Base-by-base conservation (phyloP, 2,329 filamentous ascomycete genomes). In the Stemphylium vesicarium region DNA sequence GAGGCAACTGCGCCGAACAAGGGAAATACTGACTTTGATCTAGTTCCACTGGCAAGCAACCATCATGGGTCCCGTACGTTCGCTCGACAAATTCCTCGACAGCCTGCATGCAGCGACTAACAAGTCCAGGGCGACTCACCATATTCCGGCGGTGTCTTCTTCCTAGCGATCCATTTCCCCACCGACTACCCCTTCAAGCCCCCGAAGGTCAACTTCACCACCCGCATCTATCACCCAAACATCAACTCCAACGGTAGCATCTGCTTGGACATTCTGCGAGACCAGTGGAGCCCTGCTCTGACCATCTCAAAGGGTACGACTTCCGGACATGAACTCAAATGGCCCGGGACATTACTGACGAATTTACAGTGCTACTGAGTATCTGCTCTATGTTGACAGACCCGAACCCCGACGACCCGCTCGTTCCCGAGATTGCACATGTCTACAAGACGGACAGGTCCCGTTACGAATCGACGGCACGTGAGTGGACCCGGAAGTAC, bases 171-270 rank as follows among this genome's bases (percentile, higher is more conserved):
- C 76, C 92, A 97, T 82, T 98, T 99, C 85, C 95, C 95, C 68
- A 99, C 95, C 85, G 95, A 99, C 85, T 99, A 99, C 81, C 95
- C 95, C 37, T 99, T 99, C 86, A 99, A 99, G 89, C 95, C 95
- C 62, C 95, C 95, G 70, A 99, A 99, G 87, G 93, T 99, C 81
- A 97, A 97, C 89, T 99, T 99, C 86, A 98, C 92, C 71, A 99
- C 95, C 65, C 90, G 94, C 77, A 98, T 99, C 84, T 99, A 99
- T 80, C 95, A 99, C 83, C 95, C 95, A 73, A 99, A 99, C 83
- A 99, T 99, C 92, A 99, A 99, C 88, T 96, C 92, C 68, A 98
- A 98, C 79, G 95, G 95, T 80, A 97, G 93, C 81, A 99, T 99
- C 80, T 99, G 95, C 80, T 82, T 99, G 78, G 95, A 99, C 76